Evolutionary conservation across 345 rosid genomes (phyloP), one percentile per base, ranked within the genome.

Genomic region (Viola odorata): DNA sequence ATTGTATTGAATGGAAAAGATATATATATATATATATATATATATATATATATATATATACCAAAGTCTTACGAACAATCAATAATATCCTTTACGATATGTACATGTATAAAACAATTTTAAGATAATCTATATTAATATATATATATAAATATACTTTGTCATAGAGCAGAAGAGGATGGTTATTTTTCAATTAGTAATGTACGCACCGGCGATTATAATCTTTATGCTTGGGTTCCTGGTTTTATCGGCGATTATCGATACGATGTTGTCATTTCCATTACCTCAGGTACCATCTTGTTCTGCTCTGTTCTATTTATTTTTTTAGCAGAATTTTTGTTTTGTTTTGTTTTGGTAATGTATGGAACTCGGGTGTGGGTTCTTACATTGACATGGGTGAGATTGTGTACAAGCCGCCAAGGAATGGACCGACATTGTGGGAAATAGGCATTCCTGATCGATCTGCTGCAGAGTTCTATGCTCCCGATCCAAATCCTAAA

Each of bases 351-450:
- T 41, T n/a, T 53, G 52, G 63, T 12, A 39, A 32, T 58, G 37
- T 41, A 36, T 44, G 12, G 53, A 58, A 12, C 60, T 60, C 7
- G 8, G 5, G 56, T 5, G 23, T 76, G 89, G 96, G 89, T 63
- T 74, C 73, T 55, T 64, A 81, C 57, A 67, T 78, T 37, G 80
- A 82, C 47, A 64, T 85, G 74, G 94, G 91, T 53, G 85, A 84
- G 72, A 75, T 92, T 36, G 76, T 83, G 11, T 87, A 81, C 37
- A 76, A 81, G 69, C 96, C 97, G 55, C 94, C 96, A 45, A 87
- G 98, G 71, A 85, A 84, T 64, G 96, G 98, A 50, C 82, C 84
- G n/a, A 92, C 96, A 2, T 64, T 92, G 68, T 92, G 98, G 98
- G 97, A 92, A 72, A 89, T 92, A 12, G 98, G 98, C 40, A 69